Percentiles rank a stretch among this genome's conserved stretches.
These are phyloP conservation scores for Gynochthodes officinalis DNA, from an alignment of 257 asterid genomes.

Conservation along the genomic window DNA sequence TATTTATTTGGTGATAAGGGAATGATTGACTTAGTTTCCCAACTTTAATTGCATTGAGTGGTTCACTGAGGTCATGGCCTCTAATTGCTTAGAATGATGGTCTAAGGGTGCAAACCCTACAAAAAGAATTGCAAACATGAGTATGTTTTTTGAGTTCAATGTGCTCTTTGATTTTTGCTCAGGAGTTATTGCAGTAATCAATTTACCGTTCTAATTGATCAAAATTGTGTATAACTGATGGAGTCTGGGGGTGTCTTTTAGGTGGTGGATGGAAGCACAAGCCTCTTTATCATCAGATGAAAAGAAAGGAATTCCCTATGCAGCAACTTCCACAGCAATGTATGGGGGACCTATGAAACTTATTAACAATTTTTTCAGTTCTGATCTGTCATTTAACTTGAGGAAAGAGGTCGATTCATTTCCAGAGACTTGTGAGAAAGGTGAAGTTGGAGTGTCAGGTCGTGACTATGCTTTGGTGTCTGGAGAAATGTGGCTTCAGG, in stretches of 20 bases:
- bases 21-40: background rate
- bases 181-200: background rate
- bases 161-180: background rate
- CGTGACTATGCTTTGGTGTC: slow-evolving; percentile 90
- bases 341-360: slow-evolving; percentile 87
- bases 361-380: slow-evolving; percentile 71
- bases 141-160: background rate
- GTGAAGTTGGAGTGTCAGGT: slow-evolving; percentile 67
- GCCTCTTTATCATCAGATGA: slow-evolving; percentile 45
- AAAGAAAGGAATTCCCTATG: slow-evolving; percentile 58
- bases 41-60: background rate
- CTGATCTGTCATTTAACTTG: slow-evolving; percentile 73
- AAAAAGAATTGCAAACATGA: background rate
- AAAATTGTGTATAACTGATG: background rate
- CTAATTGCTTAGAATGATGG: background rate
- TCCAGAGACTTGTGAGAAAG: slow-evolving; percentile 41
- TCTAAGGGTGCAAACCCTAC: background rate
- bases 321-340: slow-evolving; percentile 57
- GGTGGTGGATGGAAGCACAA: slow-evolving; percentile 99
- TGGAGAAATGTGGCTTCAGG: slow-evolving; percentile 75
- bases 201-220: background rate
- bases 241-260: slow-evolving; percentile 24
- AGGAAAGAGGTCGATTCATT: slow-evolving; percentile 61
- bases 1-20: background rate
- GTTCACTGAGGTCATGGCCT: background rate